Conservation (phyloP, 345 rosid genomes). For the Lepidium africanum region DNA sequence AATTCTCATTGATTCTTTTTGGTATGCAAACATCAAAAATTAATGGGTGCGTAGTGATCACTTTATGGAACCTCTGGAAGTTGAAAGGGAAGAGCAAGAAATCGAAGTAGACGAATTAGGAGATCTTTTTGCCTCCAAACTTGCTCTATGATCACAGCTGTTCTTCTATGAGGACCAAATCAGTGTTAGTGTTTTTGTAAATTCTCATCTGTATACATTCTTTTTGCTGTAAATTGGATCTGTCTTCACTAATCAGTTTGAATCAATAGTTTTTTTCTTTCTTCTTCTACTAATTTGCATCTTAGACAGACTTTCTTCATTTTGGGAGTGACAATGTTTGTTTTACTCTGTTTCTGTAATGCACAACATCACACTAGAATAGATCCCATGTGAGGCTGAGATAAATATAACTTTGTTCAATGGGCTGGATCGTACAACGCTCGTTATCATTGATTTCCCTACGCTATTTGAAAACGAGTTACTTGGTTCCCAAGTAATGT, state of each 20-base stretch:
- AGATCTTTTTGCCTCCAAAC: constrained; percentile 4
- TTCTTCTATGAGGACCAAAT: not conserved
- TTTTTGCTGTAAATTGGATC: not conserved
- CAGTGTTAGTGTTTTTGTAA: not conserved
- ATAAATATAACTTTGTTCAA: too few relatives aligned
- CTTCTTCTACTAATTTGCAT: too few relatives aligned
- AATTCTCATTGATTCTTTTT: not conserved
- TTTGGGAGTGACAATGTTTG: too few relatives aligned
- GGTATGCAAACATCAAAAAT: not conserved
- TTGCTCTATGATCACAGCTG: constrained; percentile 1
- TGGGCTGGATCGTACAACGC: too few relatives aligned
- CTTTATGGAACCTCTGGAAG: not conserved
- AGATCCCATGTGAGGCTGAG: too few relatives aligned
- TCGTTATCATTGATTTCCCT: too few relatives aligned
- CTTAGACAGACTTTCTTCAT: too few relatives aligned
- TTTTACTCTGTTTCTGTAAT: too few relatives aligned
- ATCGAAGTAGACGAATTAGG: not conserved
- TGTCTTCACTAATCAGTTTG: not conserved
- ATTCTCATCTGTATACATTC: not conserved
- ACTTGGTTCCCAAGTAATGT: too few relatives aligned
- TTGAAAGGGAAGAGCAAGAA: constrained; percentile 5
- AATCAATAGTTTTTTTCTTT: too few relatives aligned
- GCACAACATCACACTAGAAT: too few relatives aligned
- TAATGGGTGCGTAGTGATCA: not conserved
- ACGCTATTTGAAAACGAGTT: too few relatives aligned